Conservation (phyloP, 1,139 yeast genomes). For the Zygosaccharomyces sapae region DNA sequence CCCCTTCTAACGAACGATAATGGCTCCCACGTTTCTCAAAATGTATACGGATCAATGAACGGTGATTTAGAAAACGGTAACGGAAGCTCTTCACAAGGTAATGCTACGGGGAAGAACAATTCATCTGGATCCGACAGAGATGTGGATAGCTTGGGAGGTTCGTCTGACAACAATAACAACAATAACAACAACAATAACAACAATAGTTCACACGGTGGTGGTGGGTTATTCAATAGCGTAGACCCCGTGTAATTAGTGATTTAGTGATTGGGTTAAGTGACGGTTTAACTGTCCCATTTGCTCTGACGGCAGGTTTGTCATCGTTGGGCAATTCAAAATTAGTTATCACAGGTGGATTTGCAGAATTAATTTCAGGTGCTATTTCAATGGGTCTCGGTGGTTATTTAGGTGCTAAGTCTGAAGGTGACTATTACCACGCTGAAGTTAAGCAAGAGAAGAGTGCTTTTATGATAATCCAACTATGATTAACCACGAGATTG, state of each 20-base stretch:
- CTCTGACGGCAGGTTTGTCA: constrained; percentile 76
- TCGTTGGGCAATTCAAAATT: constrained; percentile 72
- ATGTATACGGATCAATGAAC: constrained; percentile 14
- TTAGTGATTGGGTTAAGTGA: constrained; percentile 74
- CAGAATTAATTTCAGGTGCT: constrained; percentile 78
- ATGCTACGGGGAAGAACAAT: too few species aligned
- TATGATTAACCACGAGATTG: constrained; percentile 55
- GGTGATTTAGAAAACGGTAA: constrained; percentile 14
- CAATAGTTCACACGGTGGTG: too few species aligned
- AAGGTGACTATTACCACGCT: constrained; percentile 62
- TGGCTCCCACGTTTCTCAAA: too few species aligned
- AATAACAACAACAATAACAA: too few species aligned
- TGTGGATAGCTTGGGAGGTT: constrained; percentile 8
- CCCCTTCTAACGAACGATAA: constrained; percentile 22
- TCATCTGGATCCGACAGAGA: constrained; percentile 12
- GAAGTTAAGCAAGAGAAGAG: constrained; percentile 70
- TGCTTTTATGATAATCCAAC: constrained; percentile 63
- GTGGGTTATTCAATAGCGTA: constrained; percentile 34
- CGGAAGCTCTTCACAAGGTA: constrained; percentile 1
- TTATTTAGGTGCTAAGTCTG: constrained; percentile 75
- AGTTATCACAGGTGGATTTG: constrained; percentile 83
- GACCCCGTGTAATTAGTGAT: constrained; percentile 80
- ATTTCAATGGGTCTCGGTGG: constrained; percentile 87
- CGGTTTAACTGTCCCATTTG: constrained; percentile 81
- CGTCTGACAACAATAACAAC: not conserved